Evolutionary conservation across 169 alveolate genomes (phyloP).

Genomic region (Babesia sp.): DNA sequence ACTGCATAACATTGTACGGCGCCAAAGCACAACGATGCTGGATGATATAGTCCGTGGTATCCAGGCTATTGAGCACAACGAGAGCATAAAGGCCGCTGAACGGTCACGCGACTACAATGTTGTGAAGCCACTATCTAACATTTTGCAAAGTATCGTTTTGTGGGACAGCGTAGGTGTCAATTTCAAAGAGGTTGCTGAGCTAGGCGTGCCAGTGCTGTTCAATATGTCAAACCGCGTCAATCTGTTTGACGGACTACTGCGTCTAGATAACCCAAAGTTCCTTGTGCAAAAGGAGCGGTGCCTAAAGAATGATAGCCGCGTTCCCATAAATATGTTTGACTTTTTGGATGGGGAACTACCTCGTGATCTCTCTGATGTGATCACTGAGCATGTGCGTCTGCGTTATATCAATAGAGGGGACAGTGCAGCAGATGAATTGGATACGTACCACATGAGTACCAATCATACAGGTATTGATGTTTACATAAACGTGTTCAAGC

Average conservation of each 20-base stretch:
- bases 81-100: constrained; percentile 51
- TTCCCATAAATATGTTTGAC: constrained; percentile 22
- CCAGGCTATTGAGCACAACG: constrained; percentile 17
- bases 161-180: constrained; percentile 49
- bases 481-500: constrained; percentile 19
- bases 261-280: constrained; percentile 35
- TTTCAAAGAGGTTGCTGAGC: constrained; percentile 41
- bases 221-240: constrained; percentile 50
- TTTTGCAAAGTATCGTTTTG: constrained; percentile 47
- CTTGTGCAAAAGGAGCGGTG: constrained; percentile 13
- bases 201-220: constrained; percentile 47
- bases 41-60: constrained; percentile 42
- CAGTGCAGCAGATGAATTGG: constrained; percentile 1
- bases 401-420: constrained; percentile 5
- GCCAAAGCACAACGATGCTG: constrained; percentile 40
- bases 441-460: constrained; percentile 33
- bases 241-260: constrained; percentile 34
- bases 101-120: constrained; percentile 39
- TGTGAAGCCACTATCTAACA: constrained; percentile 42
- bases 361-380: constrained; percentile 5
- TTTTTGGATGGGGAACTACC: constrained; percentile 21
- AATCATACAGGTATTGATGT: constrained; percentile 56
- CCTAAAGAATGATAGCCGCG: not conserved
- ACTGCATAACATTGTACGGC: constrained; percentile 15
- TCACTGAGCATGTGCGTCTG: constrained; percentile 29